Evolutionary conservation across 768 basidiomycete genomes (phyloP), one percentile per base, ranked within the genome.

Genomic region (Exsudoporus frostii): DNA sequence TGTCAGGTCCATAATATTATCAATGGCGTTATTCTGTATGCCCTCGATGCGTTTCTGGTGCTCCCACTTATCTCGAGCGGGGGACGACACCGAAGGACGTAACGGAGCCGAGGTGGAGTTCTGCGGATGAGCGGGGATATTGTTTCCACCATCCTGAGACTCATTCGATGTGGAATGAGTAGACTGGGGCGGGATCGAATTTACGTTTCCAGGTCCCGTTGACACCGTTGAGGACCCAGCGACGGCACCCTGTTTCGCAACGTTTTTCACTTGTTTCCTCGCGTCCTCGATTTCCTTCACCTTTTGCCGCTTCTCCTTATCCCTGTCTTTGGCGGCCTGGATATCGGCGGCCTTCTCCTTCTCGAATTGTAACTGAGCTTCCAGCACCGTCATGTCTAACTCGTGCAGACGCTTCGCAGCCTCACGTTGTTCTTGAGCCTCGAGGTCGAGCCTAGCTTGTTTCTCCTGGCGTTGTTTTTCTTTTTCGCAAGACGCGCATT

Each of bases 1-100:
- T 3, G 75, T 83, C 77, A 88, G 76, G 19, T 67, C 76, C 85
- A 87, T 87, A 56, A 87, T 76, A 4, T 72, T 69, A 53, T 88
- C 86, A n/a, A 88, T 78, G 15, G 77, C 69, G 5, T 61, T 50
- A 49, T 83, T 83, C 19, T 58, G 68, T 3, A 71, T 75, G 6
- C 85, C 84, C n/a, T 81, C 77, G 2, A 81, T 45, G 1, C 60
- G 61, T 64, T 88, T 87, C 66, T 58, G 57, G 17, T 55, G 20
- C 20, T 58, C 57, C 57, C 58, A 58, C 41, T 48, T 60, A 5
- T 58, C 57, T 22, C 57, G 51, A 40, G 57, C 51, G 10, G 51
- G 58, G 1, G 57, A 58, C 1, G 57, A 19, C 13, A 55, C 45
- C 17, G 46, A 58, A 32, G 58, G 56, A 45, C 39, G 56, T 7